Percentiles rank a stretch among this genome's conserved stretches.
These are phyloP conservation scores for Pythium grandisporangium DNA, from an alignment of 352 stramenopile genomes.

Conservation along the genomic window DNA sequence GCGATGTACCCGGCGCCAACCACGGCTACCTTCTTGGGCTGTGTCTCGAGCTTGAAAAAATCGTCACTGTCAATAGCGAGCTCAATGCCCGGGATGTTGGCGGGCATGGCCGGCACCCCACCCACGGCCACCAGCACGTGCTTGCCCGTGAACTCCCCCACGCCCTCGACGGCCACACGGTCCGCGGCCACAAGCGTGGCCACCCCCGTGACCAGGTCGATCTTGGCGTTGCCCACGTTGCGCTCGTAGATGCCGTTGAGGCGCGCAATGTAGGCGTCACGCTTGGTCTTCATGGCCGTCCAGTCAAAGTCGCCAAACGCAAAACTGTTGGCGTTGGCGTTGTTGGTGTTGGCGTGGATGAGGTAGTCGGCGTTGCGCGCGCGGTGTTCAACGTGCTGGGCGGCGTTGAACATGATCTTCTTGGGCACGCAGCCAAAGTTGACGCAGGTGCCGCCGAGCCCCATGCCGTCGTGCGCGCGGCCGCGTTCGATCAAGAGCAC, in stretches of 20 bases:
- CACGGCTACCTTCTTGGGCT: slow-evolving; percentile 92
- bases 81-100: slow-evolving; percentile 85
- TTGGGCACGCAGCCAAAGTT: slow-evolving; percentile 99
- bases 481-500: slow-evolving; percentile 92
- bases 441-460: slow-evolving; percentile 95
- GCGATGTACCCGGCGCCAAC: slow-evolving; percentile 98
- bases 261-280: slow-evolving; percentile 91
- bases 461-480: slow-evolving; percentile 42
- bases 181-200: slow-evolving; percentile 67
- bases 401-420: slow-evolving; percentile 97
- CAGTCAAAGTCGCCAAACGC: slow-evolving; percentile 85
- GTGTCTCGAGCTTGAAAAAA: slow-evolving; percentile 94
- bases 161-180: slow-evolving; percentile 46
- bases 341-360: slow-evolving; percentile 27
- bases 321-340: no score
- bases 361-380: slow-evolving; percentile 56
- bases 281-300: slow-evolving; percentile 85
- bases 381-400: slow-evolving; percentile 74
- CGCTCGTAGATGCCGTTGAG: slow-evolving; percentile 97
- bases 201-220: slow-evolving; percentile 84
- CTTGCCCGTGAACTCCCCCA: slow-evolving; percentile 71
- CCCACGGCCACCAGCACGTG: slow-evolving; percentile 95
- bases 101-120: slow-evolving; percentile 79
- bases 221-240: slow-evolving; percentile 87
- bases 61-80: slow-evolving; percentile 93